A percentile compares a stretch with the other conserved stretches of the same genome.
phyloP scores from a whole-genome alignment of 2,329 filamentous ascomycete genomes.

The Anisogramma anomala region DNA sequence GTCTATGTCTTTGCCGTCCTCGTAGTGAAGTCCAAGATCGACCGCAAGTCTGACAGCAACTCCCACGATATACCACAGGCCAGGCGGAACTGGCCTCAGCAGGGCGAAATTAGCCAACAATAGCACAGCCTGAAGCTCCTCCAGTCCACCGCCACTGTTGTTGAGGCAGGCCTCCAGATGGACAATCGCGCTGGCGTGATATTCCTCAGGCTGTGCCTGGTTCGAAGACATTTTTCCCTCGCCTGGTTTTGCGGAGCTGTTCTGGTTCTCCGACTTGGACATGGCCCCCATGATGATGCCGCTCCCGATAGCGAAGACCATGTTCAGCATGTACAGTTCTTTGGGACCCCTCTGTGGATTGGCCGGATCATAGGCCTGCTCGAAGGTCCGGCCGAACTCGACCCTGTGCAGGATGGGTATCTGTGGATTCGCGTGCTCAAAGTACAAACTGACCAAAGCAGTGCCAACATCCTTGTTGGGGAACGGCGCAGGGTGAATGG shows the following conservation, averaged over 20 bases:
- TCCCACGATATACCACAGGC: constrained; percentile 94
- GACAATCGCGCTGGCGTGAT: constrained; percentile 87
- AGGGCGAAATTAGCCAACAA: constrained; percentile 85
- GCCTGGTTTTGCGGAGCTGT: constrained; percentile 13
- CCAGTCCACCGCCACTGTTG: constrained; percentile 75
- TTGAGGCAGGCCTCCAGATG: constrained; percentile 81
- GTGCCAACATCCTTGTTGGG: constrained; percentile 64
- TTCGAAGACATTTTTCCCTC: constrained; percentile 24
- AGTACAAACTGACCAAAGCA: constrained; percentile 71
- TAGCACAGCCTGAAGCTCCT: constrained; percentile 88
- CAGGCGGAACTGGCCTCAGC: constrained; percentile 79
- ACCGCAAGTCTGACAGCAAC: constrained; percentile 84
- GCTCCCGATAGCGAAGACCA: constrained; percentile 91
- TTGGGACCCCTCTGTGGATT: constrained; percentile 57
- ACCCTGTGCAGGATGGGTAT: constrained; percentile 83
- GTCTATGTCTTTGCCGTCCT: constrained; percentile 62
- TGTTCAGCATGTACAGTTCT: constrained; percentile 90
- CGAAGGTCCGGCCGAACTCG: constrained; percentile 83
- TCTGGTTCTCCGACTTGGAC: constrained; percentile 12
- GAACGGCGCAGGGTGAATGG: constrained; percentile 74
- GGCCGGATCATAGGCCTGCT: constrained; percentile 63
- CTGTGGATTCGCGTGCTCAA: constrained; percentile 92
- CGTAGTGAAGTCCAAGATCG: constrained; percentile 84
- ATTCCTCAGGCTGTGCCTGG: constrained; percentile 77
- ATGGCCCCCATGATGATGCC: constrained; percentile 68